A percentile compares a stretch with the other conserved stretches of the same genome.
phyloP scores from a whole-genome alignment of 2,329 filamentous ascomycete species.

The Immersiporthe knoxdaviesiana region DNA sequence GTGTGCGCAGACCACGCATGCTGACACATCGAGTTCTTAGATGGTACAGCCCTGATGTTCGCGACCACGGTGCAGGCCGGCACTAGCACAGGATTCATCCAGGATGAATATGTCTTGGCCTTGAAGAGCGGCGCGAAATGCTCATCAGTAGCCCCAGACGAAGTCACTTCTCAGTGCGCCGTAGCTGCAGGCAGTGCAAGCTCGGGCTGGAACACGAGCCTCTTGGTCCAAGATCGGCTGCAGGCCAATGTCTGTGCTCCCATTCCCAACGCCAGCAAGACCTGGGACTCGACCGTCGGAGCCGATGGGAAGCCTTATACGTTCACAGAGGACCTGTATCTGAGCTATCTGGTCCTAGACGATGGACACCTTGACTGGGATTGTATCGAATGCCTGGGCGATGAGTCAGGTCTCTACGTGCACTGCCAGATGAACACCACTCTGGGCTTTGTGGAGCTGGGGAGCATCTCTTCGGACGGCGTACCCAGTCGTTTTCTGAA shows the following conservation, averaged over 20 bases:
- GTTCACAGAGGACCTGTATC: constrained; percentile 24
- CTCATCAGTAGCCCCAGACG: not conserved
- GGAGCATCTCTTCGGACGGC: constrained; percentile 6
- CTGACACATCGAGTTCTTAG: not conserved
- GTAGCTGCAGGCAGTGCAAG: not conserved
- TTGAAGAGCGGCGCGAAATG: constrained; percentile 18
- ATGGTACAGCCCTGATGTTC: constrained; percentile 19
- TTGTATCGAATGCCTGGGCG: not conserved
- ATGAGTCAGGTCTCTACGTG: not conserved
- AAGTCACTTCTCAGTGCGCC: constrained; percentile 9
- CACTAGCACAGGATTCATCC: not conserved
- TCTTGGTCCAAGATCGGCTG: not conserved
- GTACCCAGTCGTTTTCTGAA: constrained; percentile 10
- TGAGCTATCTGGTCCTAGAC: not conserved
- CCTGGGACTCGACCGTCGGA: constrained; percentile 9
- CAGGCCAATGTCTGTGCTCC: constrained; percentile 9
- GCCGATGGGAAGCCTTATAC: constrained; percentile 1
- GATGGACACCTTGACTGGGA: not conserved
- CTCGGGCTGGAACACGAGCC: constrained; percentile 10
- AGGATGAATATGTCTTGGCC: constrained; percentile 13
- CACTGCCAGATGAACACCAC: constrained; percentile 18
- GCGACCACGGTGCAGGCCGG: constrained; percentile 14
- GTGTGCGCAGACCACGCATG: not conserved
- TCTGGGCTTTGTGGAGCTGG: constrained; percentile 18
- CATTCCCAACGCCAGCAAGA: not conserved